Evolutionary conservation across 495 filamentous ascomycete genomes (phyloP), one percentile per base, ranked within the genome.

Genomic region (Recurvomyces mirabilis): DNA sequence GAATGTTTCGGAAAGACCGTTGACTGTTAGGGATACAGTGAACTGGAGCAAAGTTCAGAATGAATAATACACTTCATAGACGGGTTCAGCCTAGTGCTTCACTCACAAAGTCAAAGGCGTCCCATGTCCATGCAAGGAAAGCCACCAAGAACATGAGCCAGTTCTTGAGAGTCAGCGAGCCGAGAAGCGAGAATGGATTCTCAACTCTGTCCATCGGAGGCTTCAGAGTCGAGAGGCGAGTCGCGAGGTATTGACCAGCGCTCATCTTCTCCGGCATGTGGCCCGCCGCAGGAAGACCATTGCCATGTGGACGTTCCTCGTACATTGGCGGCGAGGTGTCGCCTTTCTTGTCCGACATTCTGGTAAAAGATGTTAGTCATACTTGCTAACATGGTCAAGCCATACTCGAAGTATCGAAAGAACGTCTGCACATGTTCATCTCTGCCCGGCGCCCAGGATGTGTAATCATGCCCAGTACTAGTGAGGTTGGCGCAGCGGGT

Each of bases 91-190:
- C n/a, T n/a, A n/a, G n/a, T n/a, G n/a, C n/a, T n/a, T n/a, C n/a
- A n/a, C n/a, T n/a, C n/a, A n/a, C n/a, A 69, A 93, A 93, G 57
- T 93, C 86, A 49, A 91, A 88, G 12, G 85, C 76, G 59, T 93
- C 85, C 82, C 84, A 89, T 0, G 78, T 76, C 75, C 75, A 60
- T 18, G 46, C 58, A 11, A 59, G 37, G 47, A 66, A 60, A 47
- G 64, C 52, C 52, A 78, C 75, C 24, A 71, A 57, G 62, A 93
- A 93, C 62, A 89, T 89, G 17, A 87, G 68, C 87, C 87, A 94
- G 65, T 94, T 83, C 31, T 76, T 77, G 26, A 61, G 57, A 51
- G 71, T 89, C 32, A 94, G 65, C 59, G 83, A 68, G n/a, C 65
- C 60, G 18, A 94, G 57, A 1, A 84, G 68, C 18, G 63, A 70